Conservation (phyloP, 2,329 filamentous ascomycete species). For the Reticulascus tulasneorum region DNA sequence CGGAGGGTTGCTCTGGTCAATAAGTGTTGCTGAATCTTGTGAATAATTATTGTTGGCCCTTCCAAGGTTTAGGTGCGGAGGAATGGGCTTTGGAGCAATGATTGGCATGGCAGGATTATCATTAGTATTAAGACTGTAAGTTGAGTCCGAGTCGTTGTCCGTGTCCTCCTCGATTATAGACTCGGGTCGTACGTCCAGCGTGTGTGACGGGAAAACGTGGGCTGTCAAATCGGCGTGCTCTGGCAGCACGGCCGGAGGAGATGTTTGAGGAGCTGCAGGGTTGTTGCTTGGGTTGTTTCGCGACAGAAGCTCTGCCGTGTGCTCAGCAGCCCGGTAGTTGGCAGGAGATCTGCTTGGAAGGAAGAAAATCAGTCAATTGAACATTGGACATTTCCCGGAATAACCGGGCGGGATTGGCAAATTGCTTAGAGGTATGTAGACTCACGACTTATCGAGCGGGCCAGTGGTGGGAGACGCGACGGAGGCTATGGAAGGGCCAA, state of each 20-base stretch:
- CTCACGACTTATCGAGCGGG: conserved; percentile 12
- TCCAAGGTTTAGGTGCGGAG: conserved; percentile 50
- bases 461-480: conserved; percentile 11
- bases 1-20: conserved; percentile 20
- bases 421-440: conserved; percentile 1
- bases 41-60: conserved; percentile 20
- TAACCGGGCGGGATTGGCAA: too few relatives aligned
- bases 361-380: conserved; percentile 3
- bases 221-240: conserved; percentile 40
- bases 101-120: conserved; percentile 42
- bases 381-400: too few relatives aligned
- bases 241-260: conserved; percentile 36
- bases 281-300: conserved; percentile 36
- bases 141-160: conserved; percentile 27
- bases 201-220: conserved; percentile 28
- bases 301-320: conserved; percentile 21
- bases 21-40: conserved; percentile 19
- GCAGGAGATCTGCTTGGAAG: conserved; percentile 9
- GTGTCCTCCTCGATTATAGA: conserved; percentile 27
- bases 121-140: conserved; percentile 30
- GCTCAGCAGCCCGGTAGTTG: conserved; percentile 3
- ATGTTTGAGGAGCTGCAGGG: conserved; percentile 41
- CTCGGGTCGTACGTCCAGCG: conserved; percentile 11
- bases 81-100: conserved; percentile 44
- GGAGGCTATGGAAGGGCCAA: conserved; percentile 8